These are phyloP conservation scores for Aspergillus carlsbadensis DNA, from an alignment of 495 filamentous ascomycete species.

Conservation along the genomic window DNA sequence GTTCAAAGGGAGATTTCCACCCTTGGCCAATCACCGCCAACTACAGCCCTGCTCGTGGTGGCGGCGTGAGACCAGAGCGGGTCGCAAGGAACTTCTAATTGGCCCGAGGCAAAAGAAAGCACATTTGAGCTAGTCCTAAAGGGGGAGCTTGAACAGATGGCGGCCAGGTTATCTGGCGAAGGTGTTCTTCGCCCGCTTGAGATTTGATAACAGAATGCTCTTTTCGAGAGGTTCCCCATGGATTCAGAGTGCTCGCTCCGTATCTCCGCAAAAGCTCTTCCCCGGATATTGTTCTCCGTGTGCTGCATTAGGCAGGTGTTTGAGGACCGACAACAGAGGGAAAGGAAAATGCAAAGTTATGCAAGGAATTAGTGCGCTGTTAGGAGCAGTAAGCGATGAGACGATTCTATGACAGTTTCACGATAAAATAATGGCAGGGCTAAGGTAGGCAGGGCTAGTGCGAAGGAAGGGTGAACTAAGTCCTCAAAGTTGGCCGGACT, in stretches of 20 bases:
- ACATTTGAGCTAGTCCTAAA: constrained; percentile 3
- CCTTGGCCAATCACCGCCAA: not conserved
- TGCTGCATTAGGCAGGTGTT: constrained; percentile 4
- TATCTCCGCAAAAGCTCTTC: not conserved
- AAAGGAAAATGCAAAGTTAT: not conserved
- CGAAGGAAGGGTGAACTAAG: too few species aligned
- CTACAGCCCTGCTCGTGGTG: not conserved
- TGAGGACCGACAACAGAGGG: not conserved
- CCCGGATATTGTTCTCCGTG: constrained; percentile 1
- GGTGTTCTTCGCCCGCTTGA: not conserved
- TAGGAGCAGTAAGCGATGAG: too few species aligned
- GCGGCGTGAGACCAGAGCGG: not conserved
- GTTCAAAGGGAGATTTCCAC: not conserved
- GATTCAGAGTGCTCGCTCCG: not conserved
- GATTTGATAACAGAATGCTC: constrained; percentile 1
- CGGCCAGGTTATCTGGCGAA: not conserved
- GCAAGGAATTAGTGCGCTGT: too few species aligned
- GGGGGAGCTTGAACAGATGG: constrained; percentile 16
- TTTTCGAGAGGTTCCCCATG: not conserved
- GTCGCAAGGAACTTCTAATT: not conserved
- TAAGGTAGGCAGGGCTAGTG: too few species aligned
- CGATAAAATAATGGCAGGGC: too few species aligned
- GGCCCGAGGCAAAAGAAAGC: not conserved
- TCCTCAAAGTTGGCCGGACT: too few species aligned
- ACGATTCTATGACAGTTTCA: too few species aligned